Evolutionary conservation across 441 rosid genomes (phyloP), one percentile per base, ranked within the genome.

Genomic region (Raphanus hybrid): DNA sequence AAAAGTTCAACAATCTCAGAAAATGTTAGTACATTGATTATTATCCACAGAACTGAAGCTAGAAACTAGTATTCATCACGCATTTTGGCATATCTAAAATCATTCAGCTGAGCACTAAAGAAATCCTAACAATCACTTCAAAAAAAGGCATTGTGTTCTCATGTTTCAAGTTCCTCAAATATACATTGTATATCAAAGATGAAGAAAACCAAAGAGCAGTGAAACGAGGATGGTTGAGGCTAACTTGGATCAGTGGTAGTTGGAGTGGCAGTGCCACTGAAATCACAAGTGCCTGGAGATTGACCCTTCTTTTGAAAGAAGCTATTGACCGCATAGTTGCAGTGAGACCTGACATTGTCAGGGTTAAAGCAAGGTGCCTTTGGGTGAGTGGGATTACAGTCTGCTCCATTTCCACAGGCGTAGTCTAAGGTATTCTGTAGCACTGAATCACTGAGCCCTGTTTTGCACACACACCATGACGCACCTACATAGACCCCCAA

Each of bases 391-490:
- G 92, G 88, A 69, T 63, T 77, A 73, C 94, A 90, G 34, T 29
- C 34, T 29, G 34, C 34, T 4, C 34, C 34, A 29, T 29, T 29
- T 29, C 34, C 34, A 29, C 34, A 29, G 34, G 34, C 34, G 1
- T 29, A 29, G 34, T 29, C 34, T 29, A 29, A 64, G 5, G 97
- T 82, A 74, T 82, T 83, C 76, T 94, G 98, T 48, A 92, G 79
- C 10, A 16, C 82, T 57, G 87, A 0, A 32, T 90, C 94, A 73
- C 82, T n/a, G 81, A 80, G 62, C 3, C 85, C 87, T 0, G 85
- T 87, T 76, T 89, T 94, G 86, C 97, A 94, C 29, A 89, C 89
- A 75, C 98, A 94, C 97, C 97, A 94, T 27, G 84, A 59, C 37
- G 84, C 91, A 84, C 78, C 91, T 86, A 74, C 62, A 29, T 54